Base-by-base conservation (phyloP, 2,329 filamentous ascomycete species). In the Colletotrichum brevisporum region DNA sequence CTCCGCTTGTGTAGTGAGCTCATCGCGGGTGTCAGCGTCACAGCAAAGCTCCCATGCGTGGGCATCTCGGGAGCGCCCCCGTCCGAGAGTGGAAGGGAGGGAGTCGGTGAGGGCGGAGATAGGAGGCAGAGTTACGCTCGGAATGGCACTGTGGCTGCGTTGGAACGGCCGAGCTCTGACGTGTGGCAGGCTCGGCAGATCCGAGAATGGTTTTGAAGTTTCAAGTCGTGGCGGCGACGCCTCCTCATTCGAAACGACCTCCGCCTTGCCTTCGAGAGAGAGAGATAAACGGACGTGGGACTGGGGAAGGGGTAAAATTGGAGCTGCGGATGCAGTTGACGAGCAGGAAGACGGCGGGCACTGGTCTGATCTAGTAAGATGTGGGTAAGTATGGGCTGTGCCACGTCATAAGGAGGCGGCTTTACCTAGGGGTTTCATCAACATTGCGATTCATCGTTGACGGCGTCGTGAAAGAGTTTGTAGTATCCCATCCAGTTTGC, bases 31-130 rank as follows among this genome's bases (percentile, higher is more conserved):
- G 73, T 96, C 93, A 8, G 91, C 90, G 76, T 97, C 94, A 75
- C 94, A 95, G 82, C 93, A 95, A 66, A 94, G 94, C 76, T 97
- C 94, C 95, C 95, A 98, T 6, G 92, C 93, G 58, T 94, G 90
- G 18, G 94, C 93, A 78, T 98, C 93, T 63, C 94, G 90, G 66
- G 95, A 97, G 65, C 95, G 89, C 63, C 93, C 93, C 64, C 91
- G 90, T 41, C 83, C 82, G 18, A 91, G 82, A 43, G 84, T 84
- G 21, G 87, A 88, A 27, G 87, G 85, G 15, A 89, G 79, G n/a
- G 82, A 79, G 74, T 80, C 82, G 10, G 86, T 88, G 48, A 89
- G 77, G 16, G 83, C 80, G 5, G 86, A 86, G 67, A 88, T 86
- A 57, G 87, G 85, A 26, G 86, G 85, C n/a, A 90, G 82, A 5